phyloP scores from a whole-genome alignment of 2,329 filamentous ascomycete species.

The Neofusicoccum laricinum region DNA sequence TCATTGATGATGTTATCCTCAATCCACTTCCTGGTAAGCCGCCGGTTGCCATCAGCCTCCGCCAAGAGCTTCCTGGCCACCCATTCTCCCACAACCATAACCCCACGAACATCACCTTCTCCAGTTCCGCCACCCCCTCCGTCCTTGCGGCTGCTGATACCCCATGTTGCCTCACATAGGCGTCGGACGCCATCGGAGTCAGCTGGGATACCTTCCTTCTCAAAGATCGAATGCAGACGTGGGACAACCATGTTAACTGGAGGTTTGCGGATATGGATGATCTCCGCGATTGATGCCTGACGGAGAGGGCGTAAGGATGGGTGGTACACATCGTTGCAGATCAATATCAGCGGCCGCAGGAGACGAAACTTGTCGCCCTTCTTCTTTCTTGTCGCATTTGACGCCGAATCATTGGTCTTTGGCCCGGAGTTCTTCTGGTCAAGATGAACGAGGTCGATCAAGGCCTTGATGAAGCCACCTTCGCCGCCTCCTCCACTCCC shows the following conservation, averaged over 20 bases:
- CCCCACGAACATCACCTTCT: constrained; percentile 72
- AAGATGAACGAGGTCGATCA: constrained; percentile 83
- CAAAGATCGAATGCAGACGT: constrained; percentile 79
- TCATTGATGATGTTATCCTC: constrained; percentile 69
- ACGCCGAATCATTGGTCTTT: constrained; percentile 14
- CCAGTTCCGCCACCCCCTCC: constrained; percentile 55
- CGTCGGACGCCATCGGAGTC: constrained; percentile 87
- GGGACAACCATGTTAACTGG: constrained; percentile 80
- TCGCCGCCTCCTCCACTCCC: constrained; percentile 73
- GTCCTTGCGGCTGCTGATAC: constrained; percentile 70
- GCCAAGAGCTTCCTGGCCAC: constrained; percentile 68
- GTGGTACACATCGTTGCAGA: constrained; percentile 97
- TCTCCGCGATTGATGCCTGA: constrained; percentile 80
- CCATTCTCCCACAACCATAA: constrained; percentile 87
- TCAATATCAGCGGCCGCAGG: constrained; percentile 83
- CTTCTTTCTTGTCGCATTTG: constrained; percentile 55
- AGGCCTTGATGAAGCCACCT: constrained; percentile 89
- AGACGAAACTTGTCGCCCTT: constrained; percentile 85
- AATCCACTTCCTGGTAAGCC: constrained; percentile 72
- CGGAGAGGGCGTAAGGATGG: constrained; percentile 81
- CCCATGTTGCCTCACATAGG: constrained; percentile 80
- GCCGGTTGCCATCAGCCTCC: constrained; percentile 38
- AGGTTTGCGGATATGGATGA: constrained; percentile 88
- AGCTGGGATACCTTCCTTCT: constrained; percentile 82
- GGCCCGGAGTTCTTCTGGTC: constrained; percentile 74